These are phyloP conservation scores for Cetraspora pellucida DNA, from an alignment of 192 early-diverging fungal species.

Conservation along the genomic window DNA sequence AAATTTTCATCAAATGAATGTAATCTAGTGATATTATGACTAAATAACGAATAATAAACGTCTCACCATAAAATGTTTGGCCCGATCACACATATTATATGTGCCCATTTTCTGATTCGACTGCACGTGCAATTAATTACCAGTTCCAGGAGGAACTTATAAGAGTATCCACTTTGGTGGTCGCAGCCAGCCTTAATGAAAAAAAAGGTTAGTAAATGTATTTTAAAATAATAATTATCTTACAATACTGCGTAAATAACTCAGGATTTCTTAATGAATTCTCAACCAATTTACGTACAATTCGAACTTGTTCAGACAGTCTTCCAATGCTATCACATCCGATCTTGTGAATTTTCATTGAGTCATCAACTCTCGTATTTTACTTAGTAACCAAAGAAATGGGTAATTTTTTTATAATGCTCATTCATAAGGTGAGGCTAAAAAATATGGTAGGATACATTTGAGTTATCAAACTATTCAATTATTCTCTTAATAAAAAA, in stretches of 20 bases:
- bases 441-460: no score
- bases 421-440: no score
- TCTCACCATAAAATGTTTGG: slow-evolving; percentile 91
- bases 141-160: slow-evolving; percentile 90
- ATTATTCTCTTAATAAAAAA: no score
- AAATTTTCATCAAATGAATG: neutral
- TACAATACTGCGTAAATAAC: slow-evolving; percentile 73
- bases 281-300: slow-evolving; percentile 85
- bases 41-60: slow-evolving; percentile 47
- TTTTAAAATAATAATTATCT: neutral
- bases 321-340: slow-evolving; percentile 79
- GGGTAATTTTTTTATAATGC: neutral
- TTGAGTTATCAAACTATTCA: no score
- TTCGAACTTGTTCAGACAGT: slow-evolving; percentile 67
- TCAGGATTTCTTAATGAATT: slow-evolving; percentile 72
- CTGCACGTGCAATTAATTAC: slow-evolving; percentile 90
- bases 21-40: neutral
- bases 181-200: slow-evolving; percentile 73
- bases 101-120: slow-evolving; percentile 74
- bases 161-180: slow-evolving; percentile 93
- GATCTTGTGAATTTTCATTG: neutral
- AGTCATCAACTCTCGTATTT: neutral
- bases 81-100: slow-evolving; percentile 85
- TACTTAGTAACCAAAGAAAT: neutral
- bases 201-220: neutral